phyloP scores from a whole-genome alignment of 306 rosid genomes.

The Castanea crenata region DNA sequence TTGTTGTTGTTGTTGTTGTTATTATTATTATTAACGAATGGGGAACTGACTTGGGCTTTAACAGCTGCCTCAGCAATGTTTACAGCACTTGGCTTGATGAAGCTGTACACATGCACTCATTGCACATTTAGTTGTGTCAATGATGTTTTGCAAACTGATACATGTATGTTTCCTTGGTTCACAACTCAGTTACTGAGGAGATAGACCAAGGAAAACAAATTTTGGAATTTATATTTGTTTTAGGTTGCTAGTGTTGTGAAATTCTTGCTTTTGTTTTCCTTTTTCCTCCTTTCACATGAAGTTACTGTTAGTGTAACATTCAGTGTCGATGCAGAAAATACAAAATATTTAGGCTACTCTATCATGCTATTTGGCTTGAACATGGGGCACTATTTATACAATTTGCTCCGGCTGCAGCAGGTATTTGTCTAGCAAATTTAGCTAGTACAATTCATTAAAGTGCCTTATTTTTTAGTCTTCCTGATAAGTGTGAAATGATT shows the following conservation, averaged over 20 bases:
- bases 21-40: neutral
- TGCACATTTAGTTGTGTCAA: neutral
- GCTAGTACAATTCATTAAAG: neutral
- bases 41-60: neutral
- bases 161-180: neutral
- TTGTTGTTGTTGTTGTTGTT: slow-evolving; percentile 8
- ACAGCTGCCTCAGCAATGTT: neutral
- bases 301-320: neutral
- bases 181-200: neutral
- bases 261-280: neutral
- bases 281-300: neutral
- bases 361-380: too few relatives aligned
- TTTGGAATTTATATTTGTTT: neutral
- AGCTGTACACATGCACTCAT: neutral
- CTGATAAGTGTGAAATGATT: neutral
- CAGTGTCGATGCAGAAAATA: neutral
- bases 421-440: neutral
- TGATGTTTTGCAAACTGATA: neutral
- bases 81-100: neutral
- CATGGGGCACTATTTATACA: neutral
- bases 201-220: neutral
- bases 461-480: neutral
- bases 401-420: neutral
- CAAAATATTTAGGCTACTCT: neutral
- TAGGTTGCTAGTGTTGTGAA: neutral